Base-by-base conservation (phyloP, 1,139 yeast species). In the Williopsis jadinii region DNA sequence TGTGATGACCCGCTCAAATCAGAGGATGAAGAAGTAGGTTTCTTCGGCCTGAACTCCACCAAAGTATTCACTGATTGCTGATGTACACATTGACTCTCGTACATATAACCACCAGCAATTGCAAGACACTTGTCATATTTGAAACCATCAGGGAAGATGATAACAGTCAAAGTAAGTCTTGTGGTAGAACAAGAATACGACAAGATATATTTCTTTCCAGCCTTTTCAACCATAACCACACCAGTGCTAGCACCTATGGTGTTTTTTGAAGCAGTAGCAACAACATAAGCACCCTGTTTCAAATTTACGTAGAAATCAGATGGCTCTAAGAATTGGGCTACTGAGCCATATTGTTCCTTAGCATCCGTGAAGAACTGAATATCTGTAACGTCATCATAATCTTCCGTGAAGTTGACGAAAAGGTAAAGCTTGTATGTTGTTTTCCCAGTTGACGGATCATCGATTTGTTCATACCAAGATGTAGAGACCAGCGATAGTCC, bases 241-340 rank as follows among this genome's bases (percentile, higher is more conserved):
- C 35, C 37, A 27, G 27, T 38, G 5, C 26, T 8, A 14, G 45
- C 37, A 2, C 36, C 27, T 11, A 31, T 13, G 28, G 27, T 32
- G 8, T 11, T 9, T 8, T 11, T 3, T 1, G 11, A 11, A 11
- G 38, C 28, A 11, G 12, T 12, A 11, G 36, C 11, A 9, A 14
- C 29, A 33, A 41, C 45, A 8, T 28, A 13, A 10, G 41, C 38
- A 44, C 51, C 51, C 38, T 48, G 44, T 28, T 46, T 26, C 37
- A 44, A 34, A 28, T 46, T 46, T 24, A 46, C 37, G 33, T 38
- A 39, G n/a, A 42, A 12, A 14, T 40, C 39, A 31, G 41, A 11
- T 8, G 12, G 24, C 9, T 8, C 10, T 9, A 28, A 11, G 29
- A 30, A 42, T 13, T 37, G 38, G 3, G 24, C 8, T 9, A 39